Evolutionary conservation across 495 filamentous ascomycete genomes (phyloP), one percentile per base, ranked within the genome.

Genomic region (Thozetella sp.): DNA sequence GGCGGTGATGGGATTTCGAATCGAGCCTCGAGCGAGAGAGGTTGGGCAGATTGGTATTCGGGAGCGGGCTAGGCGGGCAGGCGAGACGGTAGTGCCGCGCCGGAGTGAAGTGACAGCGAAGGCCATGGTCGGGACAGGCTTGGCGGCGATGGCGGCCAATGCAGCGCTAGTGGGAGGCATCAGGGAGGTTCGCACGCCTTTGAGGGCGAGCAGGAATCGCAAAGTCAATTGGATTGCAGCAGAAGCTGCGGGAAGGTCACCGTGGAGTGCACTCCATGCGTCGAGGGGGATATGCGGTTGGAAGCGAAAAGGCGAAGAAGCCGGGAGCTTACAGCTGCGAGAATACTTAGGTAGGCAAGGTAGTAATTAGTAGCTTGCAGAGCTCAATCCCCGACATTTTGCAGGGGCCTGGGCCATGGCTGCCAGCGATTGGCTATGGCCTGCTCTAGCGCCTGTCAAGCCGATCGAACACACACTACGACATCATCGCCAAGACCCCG

Each of bases 161-260:
- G 43, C 4, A n/a, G 20, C 43, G 20, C 20, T 48, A n/a, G 43
- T n/a, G 3, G n/a, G 43, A 48, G 43, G 6, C 43, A 48, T 48
- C 43, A 48, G 15, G 6, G 43, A 48, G 43, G n/a, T 15, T 9
- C 20, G 10, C 4, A 4, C 43, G n/a, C 10, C n/a, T 48, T 3
- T 19, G n/a, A n/a, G 43, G n/a, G n/a, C n/a, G 43, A 48, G 12
- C n/a, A 15, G 43, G 43, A n/a, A 11, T 19, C 3, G 26, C 2
- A 25, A 11, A 4, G 22, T 2, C 2, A 25, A 34, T 22, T 27
- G 22, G n/a, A 2, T 15, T 22, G 43, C 55, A 57, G 55, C 55
- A 45, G 24, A 6, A 26, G 55, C 55, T 43, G 55, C 55, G 25
- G 34, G 9, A 50, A 24, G 23, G 30, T 57, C 22, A 34, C 22